These are phyloP conservation scores for barley (Hordeum vulgare) DNA, from an alignment of 176 grass and related monocot genomes.

Conservation along the genomic window DNA sequence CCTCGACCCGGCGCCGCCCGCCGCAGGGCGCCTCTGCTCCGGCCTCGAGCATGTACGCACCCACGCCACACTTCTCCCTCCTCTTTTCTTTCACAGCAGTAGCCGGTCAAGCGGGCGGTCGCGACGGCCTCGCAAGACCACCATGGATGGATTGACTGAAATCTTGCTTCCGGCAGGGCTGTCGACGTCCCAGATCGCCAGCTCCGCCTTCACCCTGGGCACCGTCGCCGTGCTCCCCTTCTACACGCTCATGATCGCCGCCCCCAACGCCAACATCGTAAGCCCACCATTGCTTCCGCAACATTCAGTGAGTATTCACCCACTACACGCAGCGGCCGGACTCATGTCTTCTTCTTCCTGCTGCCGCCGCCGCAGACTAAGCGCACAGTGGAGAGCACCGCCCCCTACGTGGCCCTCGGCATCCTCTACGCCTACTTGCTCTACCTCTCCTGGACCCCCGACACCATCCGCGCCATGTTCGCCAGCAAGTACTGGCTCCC, in stretches of 20 bases:
- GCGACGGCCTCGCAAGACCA: background rate
- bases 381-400: constrained; percentile 68
- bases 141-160: background rate
- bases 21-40: constrained; percentile 28
- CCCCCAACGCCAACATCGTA: constrained; percentile 77
- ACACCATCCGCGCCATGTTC: constrained; percentile 75
- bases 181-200: constrained; percentile 72
- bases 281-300: background rate
- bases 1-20: background rate
- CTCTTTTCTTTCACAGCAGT: background rate
- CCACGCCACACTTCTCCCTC: background rate
- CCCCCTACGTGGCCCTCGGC: constrained; percentile 62
- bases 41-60: constrained; percentile 29
- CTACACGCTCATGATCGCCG: constrained; percentile 95
- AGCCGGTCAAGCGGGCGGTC: too few relatives aligned
- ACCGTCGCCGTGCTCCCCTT: constrained; percentile 90
- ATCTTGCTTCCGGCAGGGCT: constrained; percentile 28
- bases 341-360: background rate
- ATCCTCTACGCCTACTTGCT: constrained; percentile 85
- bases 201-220: constrained; percentile 78
- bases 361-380: constrained; percentile 46
- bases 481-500: constrained; percentile 95
- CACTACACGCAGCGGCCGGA: background rate
- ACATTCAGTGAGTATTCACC: too few relatives aligned
- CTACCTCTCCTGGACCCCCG: constrained; percentile 88